These are phyloP conservation scores for Asterophora parasitica DNA, from an alignment of 768 basidiomycete species.

Conservation along the genomic window DNA sequence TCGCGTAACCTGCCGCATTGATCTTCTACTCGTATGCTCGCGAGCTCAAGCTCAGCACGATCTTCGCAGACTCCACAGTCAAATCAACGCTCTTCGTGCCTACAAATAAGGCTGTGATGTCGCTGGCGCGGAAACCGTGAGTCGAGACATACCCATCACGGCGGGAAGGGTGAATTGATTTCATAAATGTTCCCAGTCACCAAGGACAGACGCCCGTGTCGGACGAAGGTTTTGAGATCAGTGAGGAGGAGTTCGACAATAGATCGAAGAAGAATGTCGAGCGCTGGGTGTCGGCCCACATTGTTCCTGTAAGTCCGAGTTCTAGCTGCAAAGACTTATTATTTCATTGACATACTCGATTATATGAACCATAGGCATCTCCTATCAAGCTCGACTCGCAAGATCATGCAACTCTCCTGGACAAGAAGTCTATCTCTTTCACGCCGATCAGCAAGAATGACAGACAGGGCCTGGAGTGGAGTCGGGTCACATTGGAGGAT, in stretches of 20 bases:
- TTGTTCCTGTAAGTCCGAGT: slow-evolving; percentile 59
- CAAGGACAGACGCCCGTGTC: slow-evolving; percentile 38
- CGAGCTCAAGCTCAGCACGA: slow-evolving; percentile 56
- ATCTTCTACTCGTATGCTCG: slow-evolving; percentile 85
- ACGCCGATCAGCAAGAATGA: slow-evolving; percentile 31
- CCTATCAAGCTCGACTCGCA: slow-evolving; percentile 41
- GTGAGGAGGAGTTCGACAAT: slow-evolving; percentile 63
- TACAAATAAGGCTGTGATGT: slow-evolving; percentile 86
- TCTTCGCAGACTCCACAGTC: slow-evolving; percentile 35
- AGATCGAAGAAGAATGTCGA: slow-evolving; percentile 63
- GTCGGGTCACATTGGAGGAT: slow-evolving; percentile 50
- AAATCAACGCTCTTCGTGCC: slow-evolving; percentile 70
- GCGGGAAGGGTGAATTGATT: slow-evolving; percentile 1
- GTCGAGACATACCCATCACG: slow-evolving; percentile 23
- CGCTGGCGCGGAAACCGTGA: slow-evolving; percentile 76
- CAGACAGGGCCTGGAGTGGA: slow-evolving; percentile 47
- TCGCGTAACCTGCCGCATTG: slow-evolving; percentile 52
- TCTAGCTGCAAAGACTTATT: background rate
- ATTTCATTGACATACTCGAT: background rate
- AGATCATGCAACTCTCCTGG: slow-evolving; percentile 54
- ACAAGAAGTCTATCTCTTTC: slow-evolving; percentile 56
- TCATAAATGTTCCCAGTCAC: slow-evolving; percentile 41
- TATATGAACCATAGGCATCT: slow-evolving; percentile 31
- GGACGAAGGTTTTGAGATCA: slow-evolving; percentile 47
- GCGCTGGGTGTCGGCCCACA: slow-evolving; percentile 78